A percentile compares a stretch with the other conserved stretches of the same genome.
phyloP scores from a whole-genome alignment of 2,329 filamentous ascomycete species.

The Penicillium griseofulvum region DNA sequence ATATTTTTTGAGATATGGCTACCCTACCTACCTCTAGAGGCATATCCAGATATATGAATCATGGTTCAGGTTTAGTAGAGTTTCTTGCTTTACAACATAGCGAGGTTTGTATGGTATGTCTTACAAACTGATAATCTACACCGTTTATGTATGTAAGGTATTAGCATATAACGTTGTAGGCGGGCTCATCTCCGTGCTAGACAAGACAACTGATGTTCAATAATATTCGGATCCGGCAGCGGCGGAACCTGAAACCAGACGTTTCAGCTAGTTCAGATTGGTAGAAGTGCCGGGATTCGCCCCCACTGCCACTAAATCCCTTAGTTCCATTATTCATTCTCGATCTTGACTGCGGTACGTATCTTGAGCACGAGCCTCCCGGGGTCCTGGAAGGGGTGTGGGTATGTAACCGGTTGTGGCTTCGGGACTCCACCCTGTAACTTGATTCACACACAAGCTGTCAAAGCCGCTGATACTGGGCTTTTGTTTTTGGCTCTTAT shows the following conservation, averaged over 20 bases:
- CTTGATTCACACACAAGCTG: constrained; percentile 12
- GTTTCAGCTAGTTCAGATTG: neutral
- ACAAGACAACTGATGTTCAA: neutral
- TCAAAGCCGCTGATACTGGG: neutral
- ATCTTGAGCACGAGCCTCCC: neutral
- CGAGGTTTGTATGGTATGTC: too few species aligned
- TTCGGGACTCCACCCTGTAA: constrained; percentile 17
- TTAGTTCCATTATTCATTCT: neutral
- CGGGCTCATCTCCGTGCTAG: constrained; percentile 6
- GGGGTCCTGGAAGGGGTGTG: neutral
- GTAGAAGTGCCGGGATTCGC: neutral
- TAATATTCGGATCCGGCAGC: neutral
- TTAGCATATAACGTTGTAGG: neutral
- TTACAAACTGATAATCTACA: too few species aligned
- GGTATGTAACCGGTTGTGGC: constrained; percentile 17
- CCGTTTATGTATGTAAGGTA: too few species aligned
- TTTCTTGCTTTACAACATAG: too few species aligned
- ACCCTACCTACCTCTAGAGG: too few species aligned
- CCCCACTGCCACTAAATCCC: neutral
- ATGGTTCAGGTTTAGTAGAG: too few species aligned
- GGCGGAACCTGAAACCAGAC: neutral
- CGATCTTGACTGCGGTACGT: neutral
- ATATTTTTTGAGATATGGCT: too few species aligned
- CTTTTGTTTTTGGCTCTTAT: neutral
- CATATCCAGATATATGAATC: too few species aligned